These are phyloP conservation scores for Fusarium subglutinans DNA, from an alignment of 2,329 filamentous ascomycete genomes.

Conservation along the genomic window DNA sequence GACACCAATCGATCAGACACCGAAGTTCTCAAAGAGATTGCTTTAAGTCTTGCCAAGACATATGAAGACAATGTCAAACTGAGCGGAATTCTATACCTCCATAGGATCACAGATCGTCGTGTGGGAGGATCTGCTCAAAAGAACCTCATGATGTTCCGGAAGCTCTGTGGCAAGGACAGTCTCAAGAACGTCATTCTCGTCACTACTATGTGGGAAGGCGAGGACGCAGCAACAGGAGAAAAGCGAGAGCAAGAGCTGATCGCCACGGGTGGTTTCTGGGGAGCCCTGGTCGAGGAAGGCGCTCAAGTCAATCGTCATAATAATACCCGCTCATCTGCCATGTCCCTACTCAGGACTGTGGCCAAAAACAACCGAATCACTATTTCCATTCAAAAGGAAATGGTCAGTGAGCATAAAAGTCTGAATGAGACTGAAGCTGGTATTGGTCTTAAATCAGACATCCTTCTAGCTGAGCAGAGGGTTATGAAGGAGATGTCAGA, in stretches of 20 bases:
- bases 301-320: background rate
- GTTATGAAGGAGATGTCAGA: background rate
- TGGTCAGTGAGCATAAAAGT: background rate
- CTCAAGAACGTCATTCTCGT: background rate
- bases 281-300: background rate
- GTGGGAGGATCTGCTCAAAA: background rate
- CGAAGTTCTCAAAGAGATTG: conserved; percentile 3
- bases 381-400: background rate
- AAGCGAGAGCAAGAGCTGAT: background rate
- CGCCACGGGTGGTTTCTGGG: background rate
- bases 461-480: background rate
- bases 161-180: background rate
- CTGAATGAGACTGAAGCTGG: background rate
- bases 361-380: background rate
- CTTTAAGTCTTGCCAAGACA: background rate
- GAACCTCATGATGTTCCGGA: background rate
- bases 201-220: background rate
- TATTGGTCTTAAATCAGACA: background rate
- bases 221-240: background rate
- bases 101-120: conserved; percentile 1
- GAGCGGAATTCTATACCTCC: conserved; percentile 8
- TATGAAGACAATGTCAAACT: conserved; percentile 5
- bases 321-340: background rate
- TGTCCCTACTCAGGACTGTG: background rate
- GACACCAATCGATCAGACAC: conserved; percentile 10